phyloP scores from a whole-genome alignment of 148 eudicot species.

The Fagopyrum tataricum region DNA sequence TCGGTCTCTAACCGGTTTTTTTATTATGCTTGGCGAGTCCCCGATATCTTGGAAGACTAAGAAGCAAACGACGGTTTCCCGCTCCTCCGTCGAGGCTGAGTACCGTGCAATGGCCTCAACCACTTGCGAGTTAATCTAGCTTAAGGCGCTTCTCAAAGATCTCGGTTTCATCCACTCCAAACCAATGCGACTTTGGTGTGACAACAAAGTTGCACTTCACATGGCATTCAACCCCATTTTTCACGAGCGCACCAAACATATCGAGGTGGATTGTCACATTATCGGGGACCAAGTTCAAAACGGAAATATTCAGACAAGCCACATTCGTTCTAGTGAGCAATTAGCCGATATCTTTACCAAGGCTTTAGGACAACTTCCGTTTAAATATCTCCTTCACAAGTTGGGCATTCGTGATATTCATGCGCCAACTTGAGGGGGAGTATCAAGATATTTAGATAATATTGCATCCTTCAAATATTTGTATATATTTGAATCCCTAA shows the following conservation, averaged over 20 bases:
- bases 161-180: not conserved
- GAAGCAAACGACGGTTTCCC: constrained; percentile 3
- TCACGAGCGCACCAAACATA: constrained; percentile 12
- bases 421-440: too few relatives aligned
- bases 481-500: too few relatives aligned
- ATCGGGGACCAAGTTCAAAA: too few relatives aligned
- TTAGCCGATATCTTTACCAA: too few relatives aligned
- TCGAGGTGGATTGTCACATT: not conserved
- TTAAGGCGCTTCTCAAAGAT: not conserved
- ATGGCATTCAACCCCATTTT: not conserved
- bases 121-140: not conserved
- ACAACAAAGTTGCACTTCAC: not conserved
- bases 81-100: constrained; percentile 8
- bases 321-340: too few relatives aligned
- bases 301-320: too few relatives aligned
- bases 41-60: constrained; percentile 11
- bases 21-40: not conserved
- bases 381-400: too few relatives aligned
- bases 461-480: too few relatives aligned
- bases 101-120: constrained; percentile 3
- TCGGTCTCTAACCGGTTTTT: not conserved
- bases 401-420: too few relatives aligned
- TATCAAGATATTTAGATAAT: too few relatives aligned
- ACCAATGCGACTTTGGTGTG: not conserved
- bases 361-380: too few relatives aligned